phyloP scores from a whole-genome alignment of 2,329 filamentous ascomycete species.

The Mycogone perniciosa region DNA sequence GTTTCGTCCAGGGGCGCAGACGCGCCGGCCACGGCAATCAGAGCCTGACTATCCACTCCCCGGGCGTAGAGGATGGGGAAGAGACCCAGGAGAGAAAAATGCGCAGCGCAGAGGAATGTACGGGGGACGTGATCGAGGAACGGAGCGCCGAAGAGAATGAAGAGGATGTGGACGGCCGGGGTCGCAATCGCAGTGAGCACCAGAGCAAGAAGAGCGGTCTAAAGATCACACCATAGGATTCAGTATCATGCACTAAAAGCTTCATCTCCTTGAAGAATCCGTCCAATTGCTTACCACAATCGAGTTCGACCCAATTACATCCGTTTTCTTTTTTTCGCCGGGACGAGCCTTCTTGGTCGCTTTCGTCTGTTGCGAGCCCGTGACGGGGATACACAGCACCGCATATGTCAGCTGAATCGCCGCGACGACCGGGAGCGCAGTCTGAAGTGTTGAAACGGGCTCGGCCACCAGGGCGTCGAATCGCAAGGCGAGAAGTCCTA shows the following conservation, averaged over 20 bases:
- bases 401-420: slow-evolving; percentile 59
- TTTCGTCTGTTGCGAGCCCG: slow-evolving; percentile 39
- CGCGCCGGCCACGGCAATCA: slow-evolving; percentile 63
- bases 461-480: slow-evolving; percentile 64
- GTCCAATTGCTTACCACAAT: slow-evolving; percentile 36
- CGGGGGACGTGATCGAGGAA: slow-evolving; percentile 72
- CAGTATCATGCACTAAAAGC: slow-evolving; percentile 2
- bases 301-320: slow-evolving; percentile 37
- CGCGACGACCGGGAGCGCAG: slow-evolving; percentile 55
- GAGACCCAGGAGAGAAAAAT: slow-evolving; percentile 71
- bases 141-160: slow-evolving; percentile 88
- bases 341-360: slow-evolving; percentile 43
- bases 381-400: slow-evolving; percentile 57
- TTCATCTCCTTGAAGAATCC: neutral
- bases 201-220: slow-evolving; percentile 42
- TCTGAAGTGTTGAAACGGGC: slow-evolving; percentile 58
- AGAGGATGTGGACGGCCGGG: slow-evolving; percentile 52
- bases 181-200: slow-evolving; percentile 65
- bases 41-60: slow-evolving; percentile 65
- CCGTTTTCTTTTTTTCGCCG: slow-evolving; percentile 49
- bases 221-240: neutral
- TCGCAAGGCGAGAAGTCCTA: slow-evolving; percentile 55
- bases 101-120: slow-evolving; percentile 73
- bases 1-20: slow-evolving; percentile 73
- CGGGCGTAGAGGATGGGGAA: slow-evolving; percentile 82